Percentiles rank a stretch among this genome's conserved stretches.
phyloP scores from a whole-genome alignment of 306 rosid species.

The Trichosanthes truncata region DNA sequence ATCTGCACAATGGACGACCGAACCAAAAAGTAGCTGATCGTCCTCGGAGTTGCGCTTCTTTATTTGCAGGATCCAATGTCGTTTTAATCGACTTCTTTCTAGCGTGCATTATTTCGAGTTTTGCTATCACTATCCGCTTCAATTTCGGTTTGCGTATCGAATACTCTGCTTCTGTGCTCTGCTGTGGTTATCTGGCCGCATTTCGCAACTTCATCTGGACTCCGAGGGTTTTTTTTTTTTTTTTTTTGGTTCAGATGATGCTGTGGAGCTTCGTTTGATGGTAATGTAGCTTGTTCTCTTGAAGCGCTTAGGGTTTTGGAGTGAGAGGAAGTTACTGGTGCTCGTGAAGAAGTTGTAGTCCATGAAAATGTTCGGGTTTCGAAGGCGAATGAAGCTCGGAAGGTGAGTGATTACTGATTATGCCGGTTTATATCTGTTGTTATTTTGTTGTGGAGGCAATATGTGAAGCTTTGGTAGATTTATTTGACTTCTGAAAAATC shows the following conservation, averaged over 20 bases:
- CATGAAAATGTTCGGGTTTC: constrained; percentile 68
- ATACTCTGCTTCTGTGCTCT: constrained; percentile 3
- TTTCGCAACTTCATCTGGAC: background rate
- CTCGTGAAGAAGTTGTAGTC: background rate
- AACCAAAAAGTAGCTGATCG: constrained; percentile 1
- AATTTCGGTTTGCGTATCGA: too few relatives aligned
- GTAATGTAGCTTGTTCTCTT: constrained; percentile 18
- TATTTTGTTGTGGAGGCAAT: background rate
- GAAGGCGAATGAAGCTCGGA: constrained; percentile 73
- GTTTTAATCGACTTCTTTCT: background rate
- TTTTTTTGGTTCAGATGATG: background rate
- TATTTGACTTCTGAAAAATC: background rate
- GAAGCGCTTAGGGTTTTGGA: constrained; percentile 9
- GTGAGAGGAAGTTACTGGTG: constrained; percentile 7
- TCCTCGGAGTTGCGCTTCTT: background rate
- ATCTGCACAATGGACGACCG: background rate
- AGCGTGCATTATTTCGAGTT: background rate
- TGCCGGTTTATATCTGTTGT: background rate
- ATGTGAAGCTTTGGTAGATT: background rate
- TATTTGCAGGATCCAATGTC: constrained; percentile 2
- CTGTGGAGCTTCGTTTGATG: constrained; percentile 6
- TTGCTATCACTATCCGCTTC: background rate
- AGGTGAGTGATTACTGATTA: constrained; percentile 32
- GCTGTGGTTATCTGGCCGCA: background rate
- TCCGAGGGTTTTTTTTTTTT: background rate